Percentiles rank a stretch among this genome's conserved stretches.
Conservation (phyloP, 257 asterid genomes). For the Fraxinus americana region DNA sequence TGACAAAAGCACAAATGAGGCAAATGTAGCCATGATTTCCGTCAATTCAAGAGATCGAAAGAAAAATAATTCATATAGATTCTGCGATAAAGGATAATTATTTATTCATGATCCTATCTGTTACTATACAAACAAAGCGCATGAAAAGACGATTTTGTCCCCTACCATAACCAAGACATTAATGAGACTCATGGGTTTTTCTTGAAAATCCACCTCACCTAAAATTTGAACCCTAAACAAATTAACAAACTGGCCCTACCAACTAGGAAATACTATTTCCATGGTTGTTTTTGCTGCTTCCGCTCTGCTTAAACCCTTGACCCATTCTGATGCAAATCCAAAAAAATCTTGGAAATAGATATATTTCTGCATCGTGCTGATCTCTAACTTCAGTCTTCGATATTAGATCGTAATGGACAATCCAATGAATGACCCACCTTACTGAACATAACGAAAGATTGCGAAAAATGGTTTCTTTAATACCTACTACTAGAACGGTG, state of each 20-base stretch:
- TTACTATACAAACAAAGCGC: slow-evolving; percentile 6
- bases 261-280: slow-evolving; percentile 52
- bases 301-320: slow-evolving; percentile 20
- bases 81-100: neutral
- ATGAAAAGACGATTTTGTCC: slow-evolving; percentile 30
- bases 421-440: too few relatives aligned
- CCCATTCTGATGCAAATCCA: slow-evolving; percentile 22
- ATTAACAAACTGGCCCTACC: slow-evolving; percentile 7
- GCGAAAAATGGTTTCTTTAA: neutral
- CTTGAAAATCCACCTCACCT: slow-evolving; percentile 46
- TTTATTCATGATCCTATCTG: slow-evolving; percentile 17
- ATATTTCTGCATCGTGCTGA: slow-evolving; percentile 24
- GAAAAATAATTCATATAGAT: neutral
- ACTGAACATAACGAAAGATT: too few relatives aligned
- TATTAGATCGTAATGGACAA: slow-evolving; percentile 5
- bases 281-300: slow-evolving; percentile 63
- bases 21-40: neutral
- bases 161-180: slow-evolving; percentile 26
- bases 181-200: slow-evolving; percentile 75
- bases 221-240: slow-evolving; percentile 8
- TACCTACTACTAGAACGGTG: neutral
- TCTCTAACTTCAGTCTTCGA: slow-evolving; percentile 19
- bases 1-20: too few relatives aligned
- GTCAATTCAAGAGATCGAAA: neutral
- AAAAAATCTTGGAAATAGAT: slow-evolving; percentile 67